Percentiles rank a stretch among this genome's conserved stretches.
Evolutionary conservation across 768 basidiomycete species (phyloP).

Genomic region (Lactifluus echinatus): DNA sequence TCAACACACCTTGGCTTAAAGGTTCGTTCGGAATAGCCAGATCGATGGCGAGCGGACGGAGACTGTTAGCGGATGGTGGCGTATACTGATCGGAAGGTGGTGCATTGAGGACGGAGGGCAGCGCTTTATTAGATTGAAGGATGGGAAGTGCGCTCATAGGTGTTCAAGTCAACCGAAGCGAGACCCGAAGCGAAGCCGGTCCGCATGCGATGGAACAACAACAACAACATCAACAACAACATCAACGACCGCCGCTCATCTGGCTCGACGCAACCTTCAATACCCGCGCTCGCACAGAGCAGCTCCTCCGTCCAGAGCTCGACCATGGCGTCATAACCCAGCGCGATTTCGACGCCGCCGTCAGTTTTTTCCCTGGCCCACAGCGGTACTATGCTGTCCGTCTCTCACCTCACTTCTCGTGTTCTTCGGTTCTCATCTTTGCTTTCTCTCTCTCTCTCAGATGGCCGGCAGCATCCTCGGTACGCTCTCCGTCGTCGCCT

Average conservation of each 20-base stretch:
- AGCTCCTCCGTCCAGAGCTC: constrained; percentile 45
- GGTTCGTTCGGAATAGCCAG: background rate
- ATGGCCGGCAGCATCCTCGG: constrained; percentile 23
- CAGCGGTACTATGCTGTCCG: constrained; percentile 38
- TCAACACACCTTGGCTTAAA: constrained; percentile 12
- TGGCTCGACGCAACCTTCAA: constrained; percentile 41
- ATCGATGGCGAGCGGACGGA: constrained; percentile 20
- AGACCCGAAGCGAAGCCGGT: constrained; percentile 10
- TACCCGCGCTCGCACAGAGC: constrained; percentile 33
- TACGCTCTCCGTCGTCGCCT: constrained; percentile 24
- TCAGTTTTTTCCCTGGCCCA: constrained; percentile 43
- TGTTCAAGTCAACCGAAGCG: too few relatives aligned
- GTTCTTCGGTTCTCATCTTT: background rate
- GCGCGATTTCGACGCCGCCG: constrained; percentile 50
- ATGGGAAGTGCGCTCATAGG: constrained; percentile 14
- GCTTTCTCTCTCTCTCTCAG: constrained; percentile 18
- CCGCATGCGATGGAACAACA: background rate
- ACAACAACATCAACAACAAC: background rate
- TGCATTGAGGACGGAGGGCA: constrained; percentile 25
- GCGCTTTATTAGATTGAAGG: constrained; percentile 22
- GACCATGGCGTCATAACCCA: constrained; percentile 41
- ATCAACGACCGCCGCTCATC: constrained; percentile 15
- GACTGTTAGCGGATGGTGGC: constrained; percentile 2
- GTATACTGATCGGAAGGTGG: constrained; percentile 24
- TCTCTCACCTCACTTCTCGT: background rate